phyloP scores from a whole-genome alignment of 2,329 filamentous ascomycete genomes.

The Alternaria postmessia region DNA sequence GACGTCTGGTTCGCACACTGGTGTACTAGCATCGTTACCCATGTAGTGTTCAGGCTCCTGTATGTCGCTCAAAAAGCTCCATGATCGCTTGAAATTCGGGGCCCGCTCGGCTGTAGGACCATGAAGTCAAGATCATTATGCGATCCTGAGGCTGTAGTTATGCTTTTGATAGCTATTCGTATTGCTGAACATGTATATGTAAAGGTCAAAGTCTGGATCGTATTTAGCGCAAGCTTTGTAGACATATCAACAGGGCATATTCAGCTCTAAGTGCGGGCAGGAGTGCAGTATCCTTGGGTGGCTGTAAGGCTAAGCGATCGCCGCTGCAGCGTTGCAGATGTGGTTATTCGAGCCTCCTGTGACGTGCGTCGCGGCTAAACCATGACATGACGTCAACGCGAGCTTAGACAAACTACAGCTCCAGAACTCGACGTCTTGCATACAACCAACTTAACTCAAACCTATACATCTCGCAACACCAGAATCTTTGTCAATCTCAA shows the following conservation, averaged over 20 bases:
- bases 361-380: slow-evolving; percentile 12
- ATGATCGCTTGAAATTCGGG: no score
- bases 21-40: no score
- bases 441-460: not conserved
- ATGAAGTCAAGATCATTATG: no score
- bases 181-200: no score
- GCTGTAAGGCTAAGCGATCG: slow-evolving; percentile 1
- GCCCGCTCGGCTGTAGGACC: no score
- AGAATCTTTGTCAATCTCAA: slow-evolving; percentile 10
- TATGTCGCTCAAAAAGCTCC: no score
- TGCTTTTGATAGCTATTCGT: no score
- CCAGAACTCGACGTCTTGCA: slow-evolving; percentile 2
- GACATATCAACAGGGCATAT: not conserved
- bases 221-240: no score
- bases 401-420: slow-evolving; percentile 10
- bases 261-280: not conserved
- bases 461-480: not conserved
- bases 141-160: no score
- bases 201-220: no score
- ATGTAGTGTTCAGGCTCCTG: no score
- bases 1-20: no score
- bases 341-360: slow-evolving; percentile 10
- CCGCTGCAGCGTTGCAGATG: slow-evolving; percentile 5
- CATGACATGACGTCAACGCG: slow-evolving; percentile 19
- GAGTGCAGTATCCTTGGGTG: not conserved